Conservation (phyloP, 2,329 filamentous ascomycete species). For the Colletotrichum sp. region DNA sequence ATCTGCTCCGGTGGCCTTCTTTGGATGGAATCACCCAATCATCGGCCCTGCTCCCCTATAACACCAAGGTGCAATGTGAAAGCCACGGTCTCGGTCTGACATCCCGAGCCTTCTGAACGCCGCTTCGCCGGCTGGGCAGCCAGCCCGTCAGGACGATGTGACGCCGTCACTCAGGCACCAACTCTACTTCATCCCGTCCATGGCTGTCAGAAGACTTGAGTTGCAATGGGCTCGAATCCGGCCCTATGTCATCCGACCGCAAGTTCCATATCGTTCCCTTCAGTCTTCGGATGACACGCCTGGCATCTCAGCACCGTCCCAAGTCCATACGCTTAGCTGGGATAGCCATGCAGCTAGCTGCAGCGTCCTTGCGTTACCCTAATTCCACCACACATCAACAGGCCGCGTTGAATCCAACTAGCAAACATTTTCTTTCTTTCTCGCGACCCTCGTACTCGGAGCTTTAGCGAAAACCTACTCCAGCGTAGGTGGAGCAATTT, state of each 20-base stretch:
- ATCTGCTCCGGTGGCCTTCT: neutral
- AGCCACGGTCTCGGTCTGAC: neutral
- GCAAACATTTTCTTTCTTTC: neutral
- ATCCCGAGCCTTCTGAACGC: neutral
- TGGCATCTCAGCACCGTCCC: neutral
- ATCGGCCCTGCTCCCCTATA: neutral
- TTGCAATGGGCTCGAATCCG: neutral
- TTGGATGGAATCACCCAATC: neutral
- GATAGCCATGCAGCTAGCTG: neutral
- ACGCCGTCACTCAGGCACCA: neutral
- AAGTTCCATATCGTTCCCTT: neutral
- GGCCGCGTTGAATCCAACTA: neutral
- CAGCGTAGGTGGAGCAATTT: neutral
- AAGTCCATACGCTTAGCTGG: neutral
- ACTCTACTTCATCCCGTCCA: neutral
- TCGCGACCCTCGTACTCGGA: neutral
- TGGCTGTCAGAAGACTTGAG: neutral
- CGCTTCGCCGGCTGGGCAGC: constrained; percentile 1
- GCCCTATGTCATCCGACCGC: neutral
- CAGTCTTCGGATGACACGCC: constrained; percentile 4
- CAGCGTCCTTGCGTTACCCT: neutral
- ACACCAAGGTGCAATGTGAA: neutral
- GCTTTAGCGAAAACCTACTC: neutral
- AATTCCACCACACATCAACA: neutral
- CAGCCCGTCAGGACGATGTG: neutral